Evolutionary conservation across 176 grass and related monocot species (phyloP).

Genomic region (Eremochloa ophiuroides): DNA sequence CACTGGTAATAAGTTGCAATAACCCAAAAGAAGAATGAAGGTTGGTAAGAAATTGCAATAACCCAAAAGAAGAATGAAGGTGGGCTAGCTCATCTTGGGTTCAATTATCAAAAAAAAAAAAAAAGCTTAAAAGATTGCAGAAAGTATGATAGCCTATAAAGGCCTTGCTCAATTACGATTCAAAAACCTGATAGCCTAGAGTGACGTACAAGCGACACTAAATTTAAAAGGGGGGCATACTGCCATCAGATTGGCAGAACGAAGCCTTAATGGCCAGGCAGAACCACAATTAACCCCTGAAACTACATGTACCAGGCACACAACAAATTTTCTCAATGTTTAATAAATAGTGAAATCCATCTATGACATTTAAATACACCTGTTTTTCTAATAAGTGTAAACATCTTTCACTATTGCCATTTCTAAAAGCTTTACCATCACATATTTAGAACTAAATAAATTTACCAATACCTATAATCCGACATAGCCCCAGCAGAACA

Average conservation of each 20-base stretch:
- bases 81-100: neutral
- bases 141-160: neutral
- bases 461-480: constrained; percentile 5
- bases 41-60: neutral
- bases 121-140: neutral
- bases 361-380: neutral
- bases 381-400: neutral
- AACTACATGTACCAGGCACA: neutral
- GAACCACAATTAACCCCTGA: neutral
- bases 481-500: neutral
- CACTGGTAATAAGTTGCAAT: neutral
- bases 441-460: neutral
- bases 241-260: neutral
- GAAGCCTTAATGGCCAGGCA: neutral
- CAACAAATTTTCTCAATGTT: neutral
- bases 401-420: neutral
- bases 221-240: neutral
- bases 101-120: constrained; percentile 1
- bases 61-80: neutral
- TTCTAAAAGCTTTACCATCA: constrained; percentile 7
- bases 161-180: neutral
- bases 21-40: too few relatives aligned
- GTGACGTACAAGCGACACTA: neutral
- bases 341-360: neutral
- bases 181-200: neutral